phyloP scores from a whole-genome alignment of 805 yeast species.

The Candida nemodendra region DNA sequence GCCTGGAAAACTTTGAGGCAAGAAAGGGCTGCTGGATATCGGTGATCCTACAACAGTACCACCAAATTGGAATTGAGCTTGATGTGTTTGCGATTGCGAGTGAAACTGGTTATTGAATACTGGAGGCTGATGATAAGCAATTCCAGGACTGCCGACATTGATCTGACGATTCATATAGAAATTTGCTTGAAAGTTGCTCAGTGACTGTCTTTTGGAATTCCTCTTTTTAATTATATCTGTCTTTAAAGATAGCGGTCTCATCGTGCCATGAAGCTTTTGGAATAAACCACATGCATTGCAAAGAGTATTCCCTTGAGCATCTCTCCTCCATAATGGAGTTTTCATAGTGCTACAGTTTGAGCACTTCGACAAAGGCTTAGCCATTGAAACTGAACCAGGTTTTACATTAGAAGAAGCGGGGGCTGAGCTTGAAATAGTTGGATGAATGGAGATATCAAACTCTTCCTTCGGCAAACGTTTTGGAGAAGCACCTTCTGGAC shows the following conservation, averaged over 20 bases:
- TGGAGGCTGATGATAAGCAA: conserved; percentile 6
- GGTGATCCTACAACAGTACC: conserved; percentile 6
- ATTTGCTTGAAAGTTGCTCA: conserved; percentile 9
- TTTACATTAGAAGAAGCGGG: conserved; percentile 8
- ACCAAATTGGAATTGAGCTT: conserved; percentile 9
- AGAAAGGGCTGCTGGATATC: conserved; percentile 6
- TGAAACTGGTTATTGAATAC: conserved; percentile 6
- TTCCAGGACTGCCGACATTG: conserved; percentile 3
- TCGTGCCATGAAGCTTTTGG: conserved; percentile 59
- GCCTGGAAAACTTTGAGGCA: conserved; percentile 17
- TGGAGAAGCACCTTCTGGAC: neutral
- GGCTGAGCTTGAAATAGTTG: conserved; percentile 17
- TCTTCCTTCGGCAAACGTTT: neutral
- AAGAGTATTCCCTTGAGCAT: conserved; percentile 55
- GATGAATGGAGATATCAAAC: neutral
- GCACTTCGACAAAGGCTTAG: conserved; percentile 40
- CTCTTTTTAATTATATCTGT: conserved; percentile 60
- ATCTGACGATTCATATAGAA: conserved; percentile 5
- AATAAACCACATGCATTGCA: conserved; percentile 68
- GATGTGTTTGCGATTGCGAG: conserved; percentile 9
- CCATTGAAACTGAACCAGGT: neutral
- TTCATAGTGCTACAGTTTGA: conserved; percentile 57
- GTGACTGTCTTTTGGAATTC: conserved; percentile 42
- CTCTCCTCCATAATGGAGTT: conserved; percentile 64
- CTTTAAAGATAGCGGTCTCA: conserved; percentile 56